These are phyloP conservation scores for Closterium sp. DNA, from an alignment of 139 green algal species.

Conservation along the genomic window DNA sequence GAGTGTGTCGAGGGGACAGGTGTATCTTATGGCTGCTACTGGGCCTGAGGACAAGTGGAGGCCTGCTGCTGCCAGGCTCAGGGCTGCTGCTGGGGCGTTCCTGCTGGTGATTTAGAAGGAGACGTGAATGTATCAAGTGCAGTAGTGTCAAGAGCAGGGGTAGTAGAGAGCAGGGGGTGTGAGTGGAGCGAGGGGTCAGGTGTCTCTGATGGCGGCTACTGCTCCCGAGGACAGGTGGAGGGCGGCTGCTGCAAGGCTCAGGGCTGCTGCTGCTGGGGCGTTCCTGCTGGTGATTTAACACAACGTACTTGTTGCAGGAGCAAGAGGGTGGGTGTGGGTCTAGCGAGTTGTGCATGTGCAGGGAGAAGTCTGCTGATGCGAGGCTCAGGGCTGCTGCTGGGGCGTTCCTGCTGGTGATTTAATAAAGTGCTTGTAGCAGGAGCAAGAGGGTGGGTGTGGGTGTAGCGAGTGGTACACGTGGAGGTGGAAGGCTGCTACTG, in stretches of 20 bases:
- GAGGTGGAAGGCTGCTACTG: slow-evolving; percentile 4
- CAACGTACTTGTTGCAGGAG: too few relatives aligned
- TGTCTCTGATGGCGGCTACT: slow-evolving; percentile 19
- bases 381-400: slow-evolving; percentile 6
- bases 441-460: background rate
- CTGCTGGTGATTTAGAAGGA: background rate
- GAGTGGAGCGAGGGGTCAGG: background rate
- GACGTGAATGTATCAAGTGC: too few relatives aligned
- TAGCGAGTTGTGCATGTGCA: too few relatives aligned
- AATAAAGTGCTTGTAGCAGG: too few relatives aligned
- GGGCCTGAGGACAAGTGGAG: slow-evolving; percentile 8
- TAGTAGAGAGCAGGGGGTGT: too few relatives aligned
- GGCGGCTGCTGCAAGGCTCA: background rate
- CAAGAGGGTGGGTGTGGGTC: too few relatives aligned
- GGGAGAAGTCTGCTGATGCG: too few relatives aligned
- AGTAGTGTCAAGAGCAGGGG: too few relatives aligned
- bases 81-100: slow-evolving; percentile 1
- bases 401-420: slow-evolving; percentile 3
- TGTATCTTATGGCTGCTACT: slow-evolving; percentile 15
- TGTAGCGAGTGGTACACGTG: background rate
- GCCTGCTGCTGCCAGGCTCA: slow-evolving; percentile 7
- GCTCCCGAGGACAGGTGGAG: slow-evolving; percentile 15
- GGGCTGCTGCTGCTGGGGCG: slow-evolving; percentile 4
- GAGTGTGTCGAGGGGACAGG: background rate
- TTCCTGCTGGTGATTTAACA: slow-evolving; percentile 2